Base-by-base conservation (phyloP, 345 rosid genomes). In the Moricandia moricandioides region DNA sequence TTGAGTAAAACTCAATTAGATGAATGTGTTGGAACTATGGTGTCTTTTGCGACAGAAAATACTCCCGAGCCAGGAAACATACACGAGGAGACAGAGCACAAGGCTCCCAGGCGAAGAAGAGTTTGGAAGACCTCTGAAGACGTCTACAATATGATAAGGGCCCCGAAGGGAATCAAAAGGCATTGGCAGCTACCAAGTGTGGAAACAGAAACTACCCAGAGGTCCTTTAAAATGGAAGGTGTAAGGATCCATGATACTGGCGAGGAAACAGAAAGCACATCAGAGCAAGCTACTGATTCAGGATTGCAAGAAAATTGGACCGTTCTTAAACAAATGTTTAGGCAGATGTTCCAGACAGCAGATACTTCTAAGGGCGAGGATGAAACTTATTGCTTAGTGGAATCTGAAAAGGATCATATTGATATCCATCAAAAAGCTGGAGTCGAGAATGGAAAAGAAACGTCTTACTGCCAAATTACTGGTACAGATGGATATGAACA, bases 301-400 rank as follows among this genome's bases (percentile, higher is more conserved):
- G 81, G 84, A 59, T 71, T 78, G 78, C 70, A 65, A n/a, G 65
- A 71, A 69, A 83, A 70, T 75, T 59, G 80, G 81, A 84, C 81
- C 51, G 75, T 59, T 62, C 78, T 33, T 74, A 33, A 69, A 40
- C 79, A 70, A 63, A 74, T 79, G 81, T 81, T 84, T 73, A 77
- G 78, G 51, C 82, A 78, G 74, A 78, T 78, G 78, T 78, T 78
- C 64, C 82, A 78, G 56, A 12, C 82, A 54, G 27, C 60, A 55
- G 82, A 78, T 40, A 62, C 67, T 14, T 78, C 56, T 1, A 80
- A 82, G 82, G 79, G 67, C 59, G 82, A 82, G 45, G 77, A 72
- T 69, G 84, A 77, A 65, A 56, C 63, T 62, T 62, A 37, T 76
- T 80, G 79, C 76, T 74, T 81, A 31, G 58, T 47, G 68, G 80